These are phyloP conservation scores for Claviceps sp. DNA, from an alignment of 2,329 filamentous ascomycete genomes.

Conservation along the genomic window DNA sequence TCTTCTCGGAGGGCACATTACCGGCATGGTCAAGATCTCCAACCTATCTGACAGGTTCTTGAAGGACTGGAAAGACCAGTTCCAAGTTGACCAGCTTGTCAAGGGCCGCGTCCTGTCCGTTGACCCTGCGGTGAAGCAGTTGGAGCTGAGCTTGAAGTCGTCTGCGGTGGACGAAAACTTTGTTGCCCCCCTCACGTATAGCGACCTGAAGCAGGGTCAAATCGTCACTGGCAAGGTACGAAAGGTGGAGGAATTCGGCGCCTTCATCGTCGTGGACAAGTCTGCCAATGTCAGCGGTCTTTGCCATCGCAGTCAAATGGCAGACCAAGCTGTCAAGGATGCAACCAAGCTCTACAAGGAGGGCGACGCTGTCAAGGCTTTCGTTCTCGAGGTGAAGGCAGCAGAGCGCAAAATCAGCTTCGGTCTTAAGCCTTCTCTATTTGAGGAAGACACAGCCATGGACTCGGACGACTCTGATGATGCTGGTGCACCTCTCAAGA, in stretches of 20 bases:
- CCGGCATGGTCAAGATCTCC: conserved; percentile 70
- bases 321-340: conserved; percentile 68
- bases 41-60: conserved; percentile 84
- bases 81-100: conserved; percentile 80
- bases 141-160: conserved; percentile 78
- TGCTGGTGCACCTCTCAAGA: conserved; percentile 31
- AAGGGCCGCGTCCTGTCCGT: conserved; percentile 70
- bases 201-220: conserved; percentile 68
- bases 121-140: conserved; percentile 52
- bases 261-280: conserved; percentile 81
- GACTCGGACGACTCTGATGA: conserved; percentile 34
- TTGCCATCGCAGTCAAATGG: conserved; percentile 86
- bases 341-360: conserved; percentile 81
- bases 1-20: conserved; percentile 65
- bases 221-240: conserved; percentile 79
- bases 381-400: conserved; percentile 64
- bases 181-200: conserved; percentile 55
- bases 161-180: conserved; percentile 74
- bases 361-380: conserved; percentile 87
- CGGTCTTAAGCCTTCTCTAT: conserved; percentile 85
- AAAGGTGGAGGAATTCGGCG: conserved; percentile 89
- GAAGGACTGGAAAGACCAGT: conserved; percentile 90
- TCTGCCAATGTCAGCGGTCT: conserved; percentile 83
- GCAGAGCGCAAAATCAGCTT: conserved; percentile 73
- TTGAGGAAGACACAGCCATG: conserved; percentile 47